These are phyloP conservation scores for Stephania japonica DNA, from an alignment of 164 flowering plant genomes.

Conservation along the genomic window DNA sequence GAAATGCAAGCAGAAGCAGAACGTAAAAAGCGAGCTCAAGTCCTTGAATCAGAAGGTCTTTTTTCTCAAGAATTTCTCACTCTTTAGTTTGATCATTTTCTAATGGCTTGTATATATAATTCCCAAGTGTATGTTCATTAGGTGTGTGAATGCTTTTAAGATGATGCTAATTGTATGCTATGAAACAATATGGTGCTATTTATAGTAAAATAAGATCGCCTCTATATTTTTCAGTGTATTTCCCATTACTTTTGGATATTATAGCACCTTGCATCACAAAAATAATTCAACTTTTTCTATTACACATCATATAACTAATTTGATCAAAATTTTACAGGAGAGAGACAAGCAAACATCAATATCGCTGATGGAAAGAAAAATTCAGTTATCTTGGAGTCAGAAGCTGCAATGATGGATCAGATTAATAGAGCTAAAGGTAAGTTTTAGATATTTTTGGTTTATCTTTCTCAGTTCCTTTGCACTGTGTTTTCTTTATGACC, in stretches of 20 bases:
- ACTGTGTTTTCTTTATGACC: too few species aligned
- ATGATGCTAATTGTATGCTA: too few species aligned
- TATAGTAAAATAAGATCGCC: neutral
- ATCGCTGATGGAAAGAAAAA: conserved; percentile 68
- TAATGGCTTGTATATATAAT: neutral
- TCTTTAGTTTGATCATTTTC: neutral
- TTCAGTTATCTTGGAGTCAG: conserved; percentile 44
- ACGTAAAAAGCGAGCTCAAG: conserved; percentile 84
- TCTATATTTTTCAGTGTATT: neutral
- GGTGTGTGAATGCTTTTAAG: neutral
- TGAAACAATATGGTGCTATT: neutral
- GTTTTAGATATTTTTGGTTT: neutral
- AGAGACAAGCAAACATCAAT: conserved; percentile 76
- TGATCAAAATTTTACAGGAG: conserved; percentile 45
- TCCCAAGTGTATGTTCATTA: neutral
- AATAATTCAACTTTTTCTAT: too few species aligned
- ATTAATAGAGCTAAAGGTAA: conserved; percentile 49
- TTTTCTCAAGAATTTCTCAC: neutral
- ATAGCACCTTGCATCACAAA: neutral
- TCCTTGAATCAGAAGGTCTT: conserved; percentile 86
- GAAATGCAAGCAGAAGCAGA: conserved; percentile 99
- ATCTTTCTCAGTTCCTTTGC: neutral
- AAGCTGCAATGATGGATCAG: conserved; percentile 48
- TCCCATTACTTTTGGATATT: neutral
- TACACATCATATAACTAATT: neutral